phyloP scores from a whole-genome alignment of 2,329 filamentous ascomycete species.

The Diaporthe capsici region DNA sequence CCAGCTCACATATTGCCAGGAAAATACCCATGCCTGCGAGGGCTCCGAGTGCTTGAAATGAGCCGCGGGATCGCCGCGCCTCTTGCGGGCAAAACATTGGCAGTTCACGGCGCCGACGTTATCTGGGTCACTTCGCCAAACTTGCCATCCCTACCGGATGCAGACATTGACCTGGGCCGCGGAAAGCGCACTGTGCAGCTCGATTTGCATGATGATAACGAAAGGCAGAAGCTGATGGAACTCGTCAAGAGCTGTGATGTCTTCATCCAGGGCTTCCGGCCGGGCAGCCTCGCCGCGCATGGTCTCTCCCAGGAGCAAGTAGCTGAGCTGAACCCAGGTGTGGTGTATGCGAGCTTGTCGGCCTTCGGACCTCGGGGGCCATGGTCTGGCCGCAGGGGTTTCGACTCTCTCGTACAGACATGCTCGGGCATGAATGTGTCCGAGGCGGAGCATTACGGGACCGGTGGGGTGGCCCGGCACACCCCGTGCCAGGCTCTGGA shows the following conservation, averaged over 20 bases:
- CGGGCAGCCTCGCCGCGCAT: not conserved
- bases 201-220: not conserved
- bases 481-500: not conserved
- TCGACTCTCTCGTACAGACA: not conserved
- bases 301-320: not conserved
- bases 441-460: not conserved
- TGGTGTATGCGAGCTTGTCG: not conserved
- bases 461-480: not conserved
- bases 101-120: not conserved
- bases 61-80: not conserved
- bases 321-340: not conserved
- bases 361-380: not conserved
- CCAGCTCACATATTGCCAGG: not conserved
- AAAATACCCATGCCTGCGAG: not conserved
- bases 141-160: not conserved
- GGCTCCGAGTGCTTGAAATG: not conserved
- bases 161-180: not conserved
- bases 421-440: not conserved
- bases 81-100: not conserved
- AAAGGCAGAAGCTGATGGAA: not conserved
- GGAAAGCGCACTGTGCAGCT: not conserved
- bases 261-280: conserved; percentile 7
- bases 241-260: not conserved
- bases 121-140: not conserved
- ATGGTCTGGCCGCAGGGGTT: not conserved